Evolutionary conservation across 805 yeast species (phyloP), one percentile per base, ranked within the genome.

Genomic region (Yarrowia porcina): DNA sequence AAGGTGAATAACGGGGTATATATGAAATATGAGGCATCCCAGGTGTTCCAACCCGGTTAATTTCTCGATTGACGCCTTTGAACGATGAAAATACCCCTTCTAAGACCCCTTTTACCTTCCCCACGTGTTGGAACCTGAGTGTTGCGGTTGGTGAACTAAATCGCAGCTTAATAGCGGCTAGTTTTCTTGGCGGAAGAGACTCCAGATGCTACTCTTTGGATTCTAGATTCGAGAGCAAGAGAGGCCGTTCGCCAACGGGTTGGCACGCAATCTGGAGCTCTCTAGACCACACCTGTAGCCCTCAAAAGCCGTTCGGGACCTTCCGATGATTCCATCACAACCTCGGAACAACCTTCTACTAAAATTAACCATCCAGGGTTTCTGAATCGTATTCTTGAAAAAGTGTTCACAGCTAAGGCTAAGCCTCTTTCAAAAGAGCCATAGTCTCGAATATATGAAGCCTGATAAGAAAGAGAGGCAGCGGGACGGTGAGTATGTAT

Each of bases 81-180:
- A 13, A 2, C 15, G 2, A 7, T 13, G 4, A 5, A 3, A 13
- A 18, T 17, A 1, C 18, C 10, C 12, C n/a, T 9, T 39, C 4
- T 23, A 23, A 17, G 20, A 17, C 21, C 32, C 1, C 15, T 18
- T 45, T 18, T 18, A 15, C 25, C 27, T 20, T 20, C 25, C 50
- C 52, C 52, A 45, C 52, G 52, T 45, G 52, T 45, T 28, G 17
- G 13, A n/a, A 15, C 7, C 13, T 18, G n/a, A n/a, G 52, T 18
- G 50, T 45, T 45, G 17, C 27, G 35, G 36, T 45, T 45, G 52
- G 52, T 4, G 52, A 45, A 45, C 33, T 45, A 30, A 30, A 45
- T 20, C 36, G 36, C 36, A 45, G 25, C 52, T 45, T 18, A 30
- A 10, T 18, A 18, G 36, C 9, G 3, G 36, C 36, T 45, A 45